A percentile compares a stretch with the other conserved stretches of the same genome.
phyloP scores from a whole-genome alignment of 2,329 filamentous ascomycete genomes.

The Graphilbum sp. region DNA sequence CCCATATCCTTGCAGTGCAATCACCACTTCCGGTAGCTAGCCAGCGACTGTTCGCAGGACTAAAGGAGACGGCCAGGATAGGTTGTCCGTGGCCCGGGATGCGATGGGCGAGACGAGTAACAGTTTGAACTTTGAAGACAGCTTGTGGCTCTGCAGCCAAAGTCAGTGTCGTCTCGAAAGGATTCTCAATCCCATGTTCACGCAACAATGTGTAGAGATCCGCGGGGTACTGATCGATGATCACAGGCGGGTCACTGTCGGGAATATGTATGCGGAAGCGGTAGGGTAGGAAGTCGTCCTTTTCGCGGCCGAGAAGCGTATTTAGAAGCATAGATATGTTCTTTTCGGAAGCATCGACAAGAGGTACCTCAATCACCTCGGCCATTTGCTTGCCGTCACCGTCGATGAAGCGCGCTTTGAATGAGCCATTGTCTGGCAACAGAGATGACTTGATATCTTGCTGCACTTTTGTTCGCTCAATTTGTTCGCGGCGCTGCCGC shows the following conservation, averaged over 20 bases:
- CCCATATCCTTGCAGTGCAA: slow-evolving; percentile 82
- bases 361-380: slow-evolving; percentile 56
- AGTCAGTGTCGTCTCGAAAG: slow-evolving; percentile 33
- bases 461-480: slow-evolving; percentile 56
- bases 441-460: slow-evolving; percentile 57
- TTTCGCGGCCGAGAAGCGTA: slow-evolving; percentile 53
- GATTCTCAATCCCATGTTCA: slow-evolving; percentile 39
- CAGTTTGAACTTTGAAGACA: slow-evolving; percentile 82
- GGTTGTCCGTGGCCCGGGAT: slow-evolving; percentile 86
- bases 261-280: slow-evolving; percentile 44
- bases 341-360: slow-evolving; percentile 73
- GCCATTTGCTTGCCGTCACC: slow-evolving; percentile 56
- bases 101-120: slow-evolving; percentile 74
- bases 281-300: slow-evolving; percentile 44
- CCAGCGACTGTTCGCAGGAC: slow-evolving; percentile 56
- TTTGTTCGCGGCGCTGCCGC: slow-evolving; percentile 60
- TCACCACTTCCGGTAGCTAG: slow-evolving; percentile 86
- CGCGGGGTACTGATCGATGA: slow-evolving; percentile 39
- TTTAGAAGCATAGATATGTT: slow-evolving; percentile 82
- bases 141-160: slow-evolving; percentile 63
- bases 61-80: slow-evolving; percentile 76
- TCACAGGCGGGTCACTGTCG: slow-evolving; percentile 24
- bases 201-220: slow-evolving; percentile 38
- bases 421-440: slow-evolving; percentile 53
- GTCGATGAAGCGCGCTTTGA: slow-evolving; percentile 80